Percentiles rank a stretch among this genome's conserved stretches.
Evolutionary conservation across 352 stramenopile species (phyloP).

Genomic region (Globisporangium middletonii): DNA sequence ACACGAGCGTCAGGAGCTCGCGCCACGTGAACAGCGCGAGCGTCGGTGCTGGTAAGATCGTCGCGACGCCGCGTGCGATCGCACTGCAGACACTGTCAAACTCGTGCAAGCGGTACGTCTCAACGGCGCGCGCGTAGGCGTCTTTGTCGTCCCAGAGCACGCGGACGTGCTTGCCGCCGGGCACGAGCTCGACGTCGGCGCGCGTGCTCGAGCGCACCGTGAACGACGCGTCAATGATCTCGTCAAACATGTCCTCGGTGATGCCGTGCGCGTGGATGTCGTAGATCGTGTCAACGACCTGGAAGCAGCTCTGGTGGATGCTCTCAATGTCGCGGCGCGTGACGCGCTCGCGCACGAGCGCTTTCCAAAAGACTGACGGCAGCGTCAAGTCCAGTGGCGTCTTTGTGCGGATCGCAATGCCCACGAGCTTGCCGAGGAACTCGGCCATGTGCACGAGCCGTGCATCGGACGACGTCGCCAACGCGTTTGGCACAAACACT

Average conservation of each 20-base stretch:
- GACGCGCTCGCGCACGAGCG: constrained; percentile 81
- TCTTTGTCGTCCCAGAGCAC: constrained; percentile 90
- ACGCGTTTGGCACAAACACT: constrained; percentile 71
- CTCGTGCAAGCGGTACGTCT: constrained; percentile 74
- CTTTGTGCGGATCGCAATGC: constrained; percentile 90
- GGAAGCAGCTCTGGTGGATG: constrained; percentile 81
- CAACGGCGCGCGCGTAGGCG: constrained; percentile 72
- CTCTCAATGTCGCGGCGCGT: constrained; percentile 74
- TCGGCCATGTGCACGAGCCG: constrained; percentile 85
- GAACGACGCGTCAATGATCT: constrained; percentile 90
- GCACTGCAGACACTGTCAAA: constrained; percentile 72
- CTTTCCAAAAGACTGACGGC: constrained; percentile 90
- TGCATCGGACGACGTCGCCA: constrained; percentile 32
- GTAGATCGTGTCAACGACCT: constrained; percentile 87
- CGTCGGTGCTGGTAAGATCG: constrained; percentile 77
- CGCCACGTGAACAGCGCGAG: constrained; percentile 85
- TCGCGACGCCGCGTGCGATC: constrained; percentile 75
- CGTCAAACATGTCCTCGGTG: constrained; percentile 83
- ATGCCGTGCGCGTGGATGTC: constrained; percentile 75
- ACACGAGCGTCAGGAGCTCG: constrained; percentile 87
- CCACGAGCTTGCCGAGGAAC: constrained; percentile 93
- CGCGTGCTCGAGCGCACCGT: constrained; percentile 80
- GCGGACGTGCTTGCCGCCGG: constrained; percentile 66
- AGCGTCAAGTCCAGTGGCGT: constrained; percentile 91
- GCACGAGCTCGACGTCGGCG: constrained; percentile 74